These are phyloP conservation scores for Tranzscheliella williamsii DNA, from an alignment of 1,284 basidiomycete genomes.

Conservation along the genomic window DNA sequence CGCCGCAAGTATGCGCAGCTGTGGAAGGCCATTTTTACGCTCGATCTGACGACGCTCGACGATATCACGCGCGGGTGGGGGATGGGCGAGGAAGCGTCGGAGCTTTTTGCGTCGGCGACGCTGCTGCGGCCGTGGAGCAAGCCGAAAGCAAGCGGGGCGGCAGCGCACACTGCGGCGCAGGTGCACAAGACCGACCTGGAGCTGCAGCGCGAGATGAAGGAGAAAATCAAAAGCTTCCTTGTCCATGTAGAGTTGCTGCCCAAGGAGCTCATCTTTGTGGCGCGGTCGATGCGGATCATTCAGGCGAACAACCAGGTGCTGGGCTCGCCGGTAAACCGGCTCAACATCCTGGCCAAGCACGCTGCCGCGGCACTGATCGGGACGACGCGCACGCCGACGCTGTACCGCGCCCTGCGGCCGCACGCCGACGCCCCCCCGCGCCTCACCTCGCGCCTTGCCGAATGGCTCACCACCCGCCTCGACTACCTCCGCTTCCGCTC, in stretches of 20 bases:
- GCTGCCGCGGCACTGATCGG: slow-evolving; percentile 45
- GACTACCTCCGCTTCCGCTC: slow-evolving; percentile 46
- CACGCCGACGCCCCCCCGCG: not conserved
- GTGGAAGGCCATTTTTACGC: slow-evolving; percentile 51
- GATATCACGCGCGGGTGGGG: slow-evolving; percentile 48
- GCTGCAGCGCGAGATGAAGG: slow-evolving; percentile 41
- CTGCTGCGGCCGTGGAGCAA: slow-evolving; percentile 50
- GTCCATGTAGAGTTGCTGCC: slow-evolving; percentile 51
- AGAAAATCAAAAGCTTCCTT: slow-evolving; percentile 49
- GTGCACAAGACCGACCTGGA: slow-evolving; percentile 35
- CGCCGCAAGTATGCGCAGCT: slow-evolving; percentile 49
- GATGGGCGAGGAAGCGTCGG: slow-evolving; percentile 45
- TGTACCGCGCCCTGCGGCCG: slow-evolving; percentile 43
- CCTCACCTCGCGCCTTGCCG: slow-evolving; percentile 11
- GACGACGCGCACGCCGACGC: slow-evolving; percentile 19
- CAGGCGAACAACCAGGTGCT: slow-evolving; percentile 54
- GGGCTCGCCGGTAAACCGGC: slow-evolving; percentile 53
- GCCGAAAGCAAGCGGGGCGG: slow-evolving; percentile 26
- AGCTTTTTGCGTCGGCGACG: slow-evolving; percentile 51
- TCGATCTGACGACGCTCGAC: slow-evolving; percentile 45
- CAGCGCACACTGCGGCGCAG: slow-evolving; percentile 7
- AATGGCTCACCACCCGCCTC: slow-evolving; percentile 35
- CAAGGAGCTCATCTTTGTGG: slow-evolving; percentile 54
- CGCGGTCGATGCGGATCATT: slow-evolving; percentile 50
- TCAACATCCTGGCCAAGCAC: slow-evolving; percentile 56